Evolutionary conservation across 805 yeast species (phyloP), one percentile per base, ranked within the genome.

Genomic region (Wickerhamiella occidentalis): DNA sequence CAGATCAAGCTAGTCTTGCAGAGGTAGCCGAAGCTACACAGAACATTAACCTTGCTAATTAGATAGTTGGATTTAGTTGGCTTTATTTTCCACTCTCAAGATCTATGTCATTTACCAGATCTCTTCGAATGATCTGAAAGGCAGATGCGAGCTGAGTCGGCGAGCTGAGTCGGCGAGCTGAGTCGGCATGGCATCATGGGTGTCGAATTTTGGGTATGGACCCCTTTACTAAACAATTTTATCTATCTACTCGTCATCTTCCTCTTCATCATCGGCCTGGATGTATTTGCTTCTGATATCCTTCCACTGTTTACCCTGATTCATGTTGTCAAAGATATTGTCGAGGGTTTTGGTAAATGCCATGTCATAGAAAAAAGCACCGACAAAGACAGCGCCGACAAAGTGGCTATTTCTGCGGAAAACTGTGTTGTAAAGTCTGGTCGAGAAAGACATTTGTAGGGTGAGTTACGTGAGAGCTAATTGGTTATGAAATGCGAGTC

Each of bases 351-450:
- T 53, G 59, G 64, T 60, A 62, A 65, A 67, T 40, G 54, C 65
- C 47, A 65, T 58, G 56, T 67, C 70, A 77, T 87, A 86, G 55
- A 79, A 78, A 64, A 88, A 88, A 44, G 96, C 87, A 61, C 84
- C 79, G 46, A 79, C 82, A 59, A 88, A 82, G 54, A 88, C 73
- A 54, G 92, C 73, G 56, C 85, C 85, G 54, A 88, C 95, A 69
- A 76, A 85, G 55, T 82, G 73, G 44, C 96, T 77, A 79, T 90
- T 88, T 77, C 96, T 85, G 77, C 85, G 85, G 77, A 85, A 80
- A 50, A 82, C 60, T 33, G 73, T 67, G 76, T 79, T 80, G 77
- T 77, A 79, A 54, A 79, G 61, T 42, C 77, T 65, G 40, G 82
- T 63, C 58, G 68, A 62, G 54, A 64, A 56, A 40, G 67, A 55